These are phyloP conservation scores for Berberis thunbergii DNA, from an alignment of 164 flowering plant genomes.

Conservation along the genomic window DNA sequence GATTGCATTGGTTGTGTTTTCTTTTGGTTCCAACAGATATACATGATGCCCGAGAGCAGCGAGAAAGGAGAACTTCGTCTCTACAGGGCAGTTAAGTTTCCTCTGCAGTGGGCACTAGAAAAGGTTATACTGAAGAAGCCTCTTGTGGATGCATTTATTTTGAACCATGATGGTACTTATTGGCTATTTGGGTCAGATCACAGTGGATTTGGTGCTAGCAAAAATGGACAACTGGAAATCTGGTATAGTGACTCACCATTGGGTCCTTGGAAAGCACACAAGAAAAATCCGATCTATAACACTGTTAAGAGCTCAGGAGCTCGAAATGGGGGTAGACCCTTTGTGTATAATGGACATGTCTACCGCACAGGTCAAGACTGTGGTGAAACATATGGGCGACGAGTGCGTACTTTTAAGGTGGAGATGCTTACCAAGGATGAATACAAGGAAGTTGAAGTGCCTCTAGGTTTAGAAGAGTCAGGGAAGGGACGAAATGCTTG, in stretches of 20 bases:
- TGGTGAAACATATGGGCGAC: constrained; percentile 75
- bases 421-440: constrained; percentile 55
- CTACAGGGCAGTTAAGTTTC: constrained; percentile 68
- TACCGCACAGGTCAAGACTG: constrained; percentile 89
- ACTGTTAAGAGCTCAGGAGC: constrained; percentile 54
- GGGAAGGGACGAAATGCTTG: constrained; percentile 72
- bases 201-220: constrained; percentile 58
- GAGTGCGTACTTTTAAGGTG: constrained; percentile 53
- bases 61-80: constrained; percentile 76
- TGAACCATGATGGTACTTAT: constrained; percentile 42
- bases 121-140: constrained; percentile 67
- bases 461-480: constrained; percentile 41
- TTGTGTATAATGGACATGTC: constrained; percentile 52
- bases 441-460: constrained; percentile 76
- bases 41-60: constrained; percentile 95
- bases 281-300: constrained; percentile 72
- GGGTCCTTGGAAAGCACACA: constrained; percentile 94
- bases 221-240: constrained; percentile 82
- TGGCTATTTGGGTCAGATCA: constrained; percentile 97
- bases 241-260: constrained; percentile 79
- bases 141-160: constrained; percentile 66
- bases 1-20: neutral
- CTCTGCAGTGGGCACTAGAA: constrained; percentile 73
- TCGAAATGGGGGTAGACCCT: constrained; percentile 92
- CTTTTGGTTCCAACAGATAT: constrained; percentile 45